These are phyloP conservation scores for Chaetomiaceae sp. DNA, from an alignment of 2,329 filamentous ascomycete species.

Conservation along the genomic window DNA sequence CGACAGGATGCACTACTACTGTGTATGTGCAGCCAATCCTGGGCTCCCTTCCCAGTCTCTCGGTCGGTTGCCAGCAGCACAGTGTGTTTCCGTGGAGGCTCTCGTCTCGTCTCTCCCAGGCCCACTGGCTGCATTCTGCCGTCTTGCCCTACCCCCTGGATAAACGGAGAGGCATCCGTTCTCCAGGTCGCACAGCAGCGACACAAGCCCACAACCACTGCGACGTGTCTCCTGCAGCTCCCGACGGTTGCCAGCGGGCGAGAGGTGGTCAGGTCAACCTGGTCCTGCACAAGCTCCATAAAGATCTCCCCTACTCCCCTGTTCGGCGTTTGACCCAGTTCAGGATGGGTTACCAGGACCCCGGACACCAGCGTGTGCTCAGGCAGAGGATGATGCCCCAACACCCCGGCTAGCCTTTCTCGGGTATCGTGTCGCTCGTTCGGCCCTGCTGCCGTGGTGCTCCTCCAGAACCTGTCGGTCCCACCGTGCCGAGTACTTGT, in stretches of 20 bases:
- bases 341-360: conserved; percentile 4
- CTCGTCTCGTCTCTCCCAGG: too few relatives aligned
- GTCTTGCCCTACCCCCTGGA: too few relatives aligned
- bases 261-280: neutral
- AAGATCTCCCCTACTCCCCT: conserved; percentile 14
- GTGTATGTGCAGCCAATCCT: too few relatives aligned
- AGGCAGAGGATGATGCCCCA: conserved; percentile 12
- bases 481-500: conserved; percentile 16
- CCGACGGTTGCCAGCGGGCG: neutral
- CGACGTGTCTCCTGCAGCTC: neutral
- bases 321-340: conserved; percentile 10
- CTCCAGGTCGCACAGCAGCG: too few relatives aligned
- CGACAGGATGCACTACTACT: too few relatives aligned
- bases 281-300: conserved; percentile 12
- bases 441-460: conserved; percentile 5
- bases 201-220: neutral
- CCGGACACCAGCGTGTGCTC: conserved; percentile 4
- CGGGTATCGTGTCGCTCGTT: conserved; percentile 10
- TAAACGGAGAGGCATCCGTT: too few relatives aligned
- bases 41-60: too few relatives aligned
- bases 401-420: conserved; percentile 13
- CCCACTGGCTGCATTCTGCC: too few relatives aligned
- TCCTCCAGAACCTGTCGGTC: neutral
- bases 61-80: neutral
- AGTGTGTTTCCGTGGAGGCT: neutral